These are phyloP conservation scores for Stagonosporopsis chrysanthemi DNA, from an alignment of 2,329 filamentous ascomycete species.

Conservation along the genomic window DNA sequence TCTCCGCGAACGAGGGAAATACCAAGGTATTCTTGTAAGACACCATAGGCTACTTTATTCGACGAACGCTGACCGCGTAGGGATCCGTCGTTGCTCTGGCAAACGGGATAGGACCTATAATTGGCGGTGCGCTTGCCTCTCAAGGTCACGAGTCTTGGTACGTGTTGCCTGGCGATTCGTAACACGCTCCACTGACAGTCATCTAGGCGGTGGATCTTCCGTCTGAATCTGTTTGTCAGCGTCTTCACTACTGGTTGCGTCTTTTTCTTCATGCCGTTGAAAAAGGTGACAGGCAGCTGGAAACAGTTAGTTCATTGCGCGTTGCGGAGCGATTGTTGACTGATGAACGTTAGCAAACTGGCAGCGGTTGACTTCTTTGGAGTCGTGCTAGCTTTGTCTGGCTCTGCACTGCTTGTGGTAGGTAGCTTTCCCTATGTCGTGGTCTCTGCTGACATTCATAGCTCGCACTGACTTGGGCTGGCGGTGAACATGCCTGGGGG, in stretches of 20 bases:
- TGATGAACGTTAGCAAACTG: conserved; percentile 26
- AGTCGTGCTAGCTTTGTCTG: conserved; percentile 61
- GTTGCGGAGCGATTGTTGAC: background rate
- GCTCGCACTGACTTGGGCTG: conserved; percentile 64
- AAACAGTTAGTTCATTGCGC: conserved; percentile 49
- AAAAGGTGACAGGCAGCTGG: conserved; percentile 58
- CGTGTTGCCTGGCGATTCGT: background rate
- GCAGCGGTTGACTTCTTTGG: conserved; percentile 66
- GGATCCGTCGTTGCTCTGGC: conserved; percentile 44
- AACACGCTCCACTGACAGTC: background rate
- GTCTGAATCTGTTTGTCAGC: conserved; percentile 48
- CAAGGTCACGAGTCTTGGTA: conserved; percentile 29
- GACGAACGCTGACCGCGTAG: conserved; percentile 25
- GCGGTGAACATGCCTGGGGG: conserved; percentile 63
- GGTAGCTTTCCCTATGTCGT: background rate
- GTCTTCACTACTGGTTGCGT: conserved; percentile 29
- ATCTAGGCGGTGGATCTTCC: conserved; percentile 31
- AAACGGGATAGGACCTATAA: conserved; percentile 37
- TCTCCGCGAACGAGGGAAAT: conserved; percentile 49
- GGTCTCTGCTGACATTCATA: conserved; percentile 8
- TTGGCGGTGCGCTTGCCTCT: conserved; percentile 38
- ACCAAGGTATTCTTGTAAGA: conserved; percentile 45
- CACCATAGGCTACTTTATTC: background rate
- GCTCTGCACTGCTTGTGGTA: conserved; percentile 65
- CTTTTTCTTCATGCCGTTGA: conserved; percentile 48